These are phyloP conservation scores for Xylaria sp. DNA, from an alignment of 2,329 filamentous ascomycete genomes.

Conservation along the genomic window DNA sequence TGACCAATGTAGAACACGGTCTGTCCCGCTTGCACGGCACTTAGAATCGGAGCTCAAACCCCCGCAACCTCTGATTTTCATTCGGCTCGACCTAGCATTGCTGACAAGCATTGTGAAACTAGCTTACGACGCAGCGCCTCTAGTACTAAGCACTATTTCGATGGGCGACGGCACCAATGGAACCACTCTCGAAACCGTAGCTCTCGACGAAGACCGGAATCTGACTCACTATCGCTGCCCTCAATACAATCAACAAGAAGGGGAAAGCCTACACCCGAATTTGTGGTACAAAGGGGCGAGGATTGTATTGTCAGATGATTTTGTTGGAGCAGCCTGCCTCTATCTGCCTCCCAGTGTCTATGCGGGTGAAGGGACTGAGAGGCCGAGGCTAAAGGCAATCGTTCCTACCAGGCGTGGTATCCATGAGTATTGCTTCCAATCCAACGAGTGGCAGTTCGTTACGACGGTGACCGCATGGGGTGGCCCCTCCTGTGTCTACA, in stretches of 20 bases:
- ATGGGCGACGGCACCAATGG: not conserved
- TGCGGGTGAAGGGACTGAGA: too few species aligned
- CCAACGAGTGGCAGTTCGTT: not conserved
- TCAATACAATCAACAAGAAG: not conserved
- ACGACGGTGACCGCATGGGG: not conserved
- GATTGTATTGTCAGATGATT: conserved; percentile 4
- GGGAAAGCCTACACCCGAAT: not conserved
- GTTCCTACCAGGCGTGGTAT: not conserved
- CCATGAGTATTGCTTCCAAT: not conserved
- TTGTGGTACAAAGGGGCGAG: conserved; percentile 9
- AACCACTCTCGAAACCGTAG: conserved; percentile 28
- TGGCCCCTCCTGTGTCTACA: not conserved
- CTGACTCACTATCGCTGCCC: conserved; percentile 34
- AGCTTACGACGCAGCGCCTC: conserved; percentile 30
- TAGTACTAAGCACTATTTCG: conserved; percentile 26
- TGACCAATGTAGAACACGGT: too few species aligned
- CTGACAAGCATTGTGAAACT: not conserved
- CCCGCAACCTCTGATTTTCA: not conserved
- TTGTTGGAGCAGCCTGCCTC: not conserved
- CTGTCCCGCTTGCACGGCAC: not conserved
- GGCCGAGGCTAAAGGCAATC: not conserved
- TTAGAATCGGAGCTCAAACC: not conserved
- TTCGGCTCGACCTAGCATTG: not conserved
- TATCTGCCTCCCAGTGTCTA: too few species aligned
- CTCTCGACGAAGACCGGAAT: conserved; percentile 9